These are phyloP conservation scores for Gracilaria gracilis DNA, from an alignment of 23 red algal species.

Conservation along the genomic window DNA sequence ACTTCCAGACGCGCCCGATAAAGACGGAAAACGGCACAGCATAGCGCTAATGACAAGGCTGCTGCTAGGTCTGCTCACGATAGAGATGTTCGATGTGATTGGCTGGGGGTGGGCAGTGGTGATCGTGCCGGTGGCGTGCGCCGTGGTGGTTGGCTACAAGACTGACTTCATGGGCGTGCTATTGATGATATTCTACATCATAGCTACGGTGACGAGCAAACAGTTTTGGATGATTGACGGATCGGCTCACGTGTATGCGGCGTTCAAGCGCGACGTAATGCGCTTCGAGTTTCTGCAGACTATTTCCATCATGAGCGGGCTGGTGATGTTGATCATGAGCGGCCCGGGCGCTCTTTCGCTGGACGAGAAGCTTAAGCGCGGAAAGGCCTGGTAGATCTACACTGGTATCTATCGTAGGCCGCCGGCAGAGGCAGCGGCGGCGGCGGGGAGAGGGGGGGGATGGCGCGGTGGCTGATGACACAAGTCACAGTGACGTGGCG, in stretches of 20 bases:
- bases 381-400: constrained; percentile 55
- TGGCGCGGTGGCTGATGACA: not conserved
- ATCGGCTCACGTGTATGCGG: constrained; percentile 39
- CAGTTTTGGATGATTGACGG: constrained; percentile 83
- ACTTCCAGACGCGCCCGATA: constrained; percentile 39
- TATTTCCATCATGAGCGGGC: constrained; percentile 85
- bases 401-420: too few relatives aligned
- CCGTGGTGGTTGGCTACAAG: constrained; percentile 77
- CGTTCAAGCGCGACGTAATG: constrained; percentile 87
- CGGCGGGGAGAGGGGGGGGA: not conserved
- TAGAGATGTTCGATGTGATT: constrained; percentile 82
- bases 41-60: constrained; percentile 67
- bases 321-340: constrained; percentile 75
- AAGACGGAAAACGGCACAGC: not conserved
- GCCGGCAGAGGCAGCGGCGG: too few relatives aligned
- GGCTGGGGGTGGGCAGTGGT: constrained; percentile 59
- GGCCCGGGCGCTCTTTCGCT: constrained; percentile 87
- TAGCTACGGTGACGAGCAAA: constrained; percentile 61
- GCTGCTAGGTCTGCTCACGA: constrained; percentile 67
- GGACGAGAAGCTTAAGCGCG: constrained; percentile 61
- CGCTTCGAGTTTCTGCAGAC: constrained; percentile 92
- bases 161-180: constrained; percentile 73
- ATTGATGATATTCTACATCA: constrained; percentile 74
- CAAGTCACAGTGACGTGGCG: constrained; percentile 12
- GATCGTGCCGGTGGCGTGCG: constrained; percentile 65